A percentile compares a stretch with the other conserved stretches of the same genome.
phyloP scores from a whole-genome alignment of 1,139 yeast genomes.

The Geotrichum armillariae region DNA sequence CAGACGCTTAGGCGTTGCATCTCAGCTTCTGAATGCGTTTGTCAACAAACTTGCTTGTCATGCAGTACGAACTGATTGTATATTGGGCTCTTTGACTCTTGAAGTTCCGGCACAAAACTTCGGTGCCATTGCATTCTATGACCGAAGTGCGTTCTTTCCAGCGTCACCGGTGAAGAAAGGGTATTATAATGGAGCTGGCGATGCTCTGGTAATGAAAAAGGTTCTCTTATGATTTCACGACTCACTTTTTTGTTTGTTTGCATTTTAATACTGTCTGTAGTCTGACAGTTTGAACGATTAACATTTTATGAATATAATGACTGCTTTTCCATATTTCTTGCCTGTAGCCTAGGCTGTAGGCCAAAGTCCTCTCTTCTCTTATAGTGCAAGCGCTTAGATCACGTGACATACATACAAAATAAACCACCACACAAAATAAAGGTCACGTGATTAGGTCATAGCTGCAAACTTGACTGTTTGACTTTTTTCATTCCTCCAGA shows the following conservation, averaged over 20 bases:
- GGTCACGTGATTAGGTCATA: too few relatives aligned
- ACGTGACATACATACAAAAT: too few relatives aligned
- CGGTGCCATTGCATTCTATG: slow-evolving; percentile 24
- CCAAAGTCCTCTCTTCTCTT: too few relatives aligned
- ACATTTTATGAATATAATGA: too few relatives aligned
- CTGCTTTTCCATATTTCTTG: too few relatives aligned
- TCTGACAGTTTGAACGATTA: too few relatives aligned
- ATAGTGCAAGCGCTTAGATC: too few relatives aligned
- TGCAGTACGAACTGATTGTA: slow-evolving; percentile 15
- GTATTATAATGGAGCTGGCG: slow-evolving; percentile 8
- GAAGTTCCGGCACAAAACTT: slow-evolving; percentile 22
- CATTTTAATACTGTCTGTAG: slow-evolving; percentile 1
- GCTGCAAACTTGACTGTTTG: too few relatives aligned
- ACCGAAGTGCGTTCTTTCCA: slow-evolving; percentile 21
- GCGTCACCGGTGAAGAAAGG: slow-evolving; percentile 9
- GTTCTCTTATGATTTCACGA: neutral
- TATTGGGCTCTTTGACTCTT: slow-evolving; percentile 18
- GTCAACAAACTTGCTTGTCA: slow-evolving; percentile 15
- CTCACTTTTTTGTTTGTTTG: neutral
- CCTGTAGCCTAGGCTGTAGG: too few relatives aligned
- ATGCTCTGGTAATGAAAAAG: slow-evolving; percentile 13
- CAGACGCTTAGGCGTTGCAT: slow-evolving; percentile 29
- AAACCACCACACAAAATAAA: too few relatives aligned
- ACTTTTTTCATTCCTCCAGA: too few relatives aligned
- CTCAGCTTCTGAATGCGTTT: slow-evolving; percentile 22